Evolutionary conservation across 192 early-diverging fungal species (phyloP), one percentile per base, ranked within the genome.

Genomic region (Backusella parvicylindrica): DNA sequence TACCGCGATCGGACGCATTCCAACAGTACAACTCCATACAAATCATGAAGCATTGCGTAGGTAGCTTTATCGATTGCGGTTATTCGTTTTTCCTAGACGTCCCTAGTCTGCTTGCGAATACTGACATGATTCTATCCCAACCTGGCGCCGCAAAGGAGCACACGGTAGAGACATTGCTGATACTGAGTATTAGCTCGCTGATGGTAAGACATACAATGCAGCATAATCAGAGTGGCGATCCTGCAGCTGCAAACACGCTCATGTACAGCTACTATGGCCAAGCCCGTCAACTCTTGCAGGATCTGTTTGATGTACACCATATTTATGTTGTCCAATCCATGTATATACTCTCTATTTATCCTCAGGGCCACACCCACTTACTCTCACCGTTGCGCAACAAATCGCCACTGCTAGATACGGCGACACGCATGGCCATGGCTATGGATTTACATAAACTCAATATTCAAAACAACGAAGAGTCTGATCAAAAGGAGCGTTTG

Each of bases 1-100:
- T 70, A 64, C 37, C 67, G 12, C 64, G 28, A 31, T 43, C 35
- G 3, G 63, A 38, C 6, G 31, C 67, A 65, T 72, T 68, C 26
- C 66, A 73, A 16, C 53, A 76, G n/a, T 63, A 63, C 68, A 81
- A 77, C 33, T 74, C 67, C 8, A 49, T 73, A 16, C 71, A 73
- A 21, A 23, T 81, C 26, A 81, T 76, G 15, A 72, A 74, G 16
- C 71, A 81, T 30, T 81, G 79, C n/a, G 79, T 81, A 1, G 33
- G 71, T 6, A 49, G 31, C 11, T 81, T 81, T 30, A 64, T 77
- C 30, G 69, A 43, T 2, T 81, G 75, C 30, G 75, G 72, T 3
- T 68, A 68, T 9, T 75, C 75, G 21, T 60, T 73, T 21, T 77
- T 74, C 53, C 28, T 77, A 30, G 75, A 74, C 30, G 18, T 47